A percentile compares a stretch with the other conserved stretches of the same genome.
phyloP scores from a whole-genome alignment of 306 rosid genomes.

The Cercis canadensis region DNA sequence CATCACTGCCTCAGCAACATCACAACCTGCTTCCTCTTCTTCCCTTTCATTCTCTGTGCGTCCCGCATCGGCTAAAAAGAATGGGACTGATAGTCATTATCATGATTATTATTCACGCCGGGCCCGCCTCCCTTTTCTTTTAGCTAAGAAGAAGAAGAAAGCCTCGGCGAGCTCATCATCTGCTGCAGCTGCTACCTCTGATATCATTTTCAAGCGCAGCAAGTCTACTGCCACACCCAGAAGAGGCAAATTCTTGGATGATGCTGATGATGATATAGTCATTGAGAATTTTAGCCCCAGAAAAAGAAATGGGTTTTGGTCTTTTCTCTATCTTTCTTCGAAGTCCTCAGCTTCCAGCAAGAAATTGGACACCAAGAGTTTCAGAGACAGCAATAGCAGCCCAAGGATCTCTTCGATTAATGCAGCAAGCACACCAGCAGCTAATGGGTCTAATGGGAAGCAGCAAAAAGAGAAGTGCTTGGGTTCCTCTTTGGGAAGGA shows the following conservation, averaged over 20 bases:
- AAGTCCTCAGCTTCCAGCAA: conserved; percentile 36
- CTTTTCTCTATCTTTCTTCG: conserved; percentile 73
- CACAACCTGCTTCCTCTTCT: conserved; percentile 30
- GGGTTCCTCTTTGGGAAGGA: conserved; percentile 40
- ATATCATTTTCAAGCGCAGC: conserved; percentile 72
- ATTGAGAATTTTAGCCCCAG: conserved; percentile 58
- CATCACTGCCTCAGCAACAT: not conserved
- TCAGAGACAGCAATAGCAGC: conserved; percentile 28
- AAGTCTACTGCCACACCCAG: conserved; percentile 78
- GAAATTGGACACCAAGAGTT: conserved; percentile 25
- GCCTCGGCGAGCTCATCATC: conserved; percentile 28
- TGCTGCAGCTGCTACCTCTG: conserved; percentile 16
- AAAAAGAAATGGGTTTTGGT: conserved; percentile 84
- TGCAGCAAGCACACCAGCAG: not conserved
- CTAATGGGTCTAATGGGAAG: not conserved
- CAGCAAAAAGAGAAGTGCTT: conserved; percentile 22
- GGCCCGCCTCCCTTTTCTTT: conserved; percentile 70
- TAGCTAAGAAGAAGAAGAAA: conserved; percentile 73
- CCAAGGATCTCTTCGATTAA: conserved; percentile 32
- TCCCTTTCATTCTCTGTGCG: conserved; percentile 45
- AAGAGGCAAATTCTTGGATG: conserved; percentile 45
- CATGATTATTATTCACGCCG: conserved; percentile 45
- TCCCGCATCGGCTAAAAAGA: conserved; percentile 24
- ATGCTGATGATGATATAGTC: conserved; percentile 30
- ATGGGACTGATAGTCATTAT: conserved; percentile 14